phyloP scores from a whole-genome alignment of 495 filamentous ascomycete genomes.

The Achaetomiella virescens region DNA sequence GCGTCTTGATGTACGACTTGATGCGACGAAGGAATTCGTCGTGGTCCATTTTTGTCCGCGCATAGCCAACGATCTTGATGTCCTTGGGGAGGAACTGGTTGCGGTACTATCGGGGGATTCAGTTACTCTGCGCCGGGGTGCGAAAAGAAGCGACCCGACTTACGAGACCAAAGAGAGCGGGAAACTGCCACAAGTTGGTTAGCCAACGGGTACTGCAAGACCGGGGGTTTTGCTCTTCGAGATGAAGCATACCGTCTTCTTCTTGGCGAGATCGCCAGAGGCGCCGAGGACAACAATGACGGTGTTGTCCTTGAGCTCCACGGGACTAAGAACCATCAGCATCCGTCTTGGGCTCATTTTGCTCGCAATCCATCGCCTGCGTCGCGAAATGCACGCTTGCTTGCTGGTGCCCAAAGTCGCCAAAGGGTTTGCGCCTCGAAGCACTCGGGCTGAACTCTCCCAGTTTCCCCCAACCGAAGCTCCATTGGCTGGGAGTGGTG shows the following conservation, averaged over 20 bases:
- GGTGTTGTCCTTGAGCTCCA: conserved; percentile 98
- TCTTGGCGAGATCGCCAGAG: conserved; percentile 96
- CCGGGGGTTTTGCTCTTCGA: conserved; percentile 2
- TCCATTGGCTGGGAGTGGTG: conserved; percentile 16
- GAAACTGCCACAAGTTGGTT: conserved; percentile 65
- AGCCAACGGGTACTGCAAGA: conserved; percentile 24
- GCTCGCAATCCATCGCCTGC: background rate
- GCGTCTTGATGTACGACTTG: conserved; percentile 97
- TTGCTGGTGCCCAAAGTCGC: background rate
- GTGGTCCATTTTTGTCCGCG: conserved; percentile 98
- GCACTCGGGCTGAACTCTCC: conserved; percentile 7
- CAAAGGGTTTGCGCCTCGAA: background rate
- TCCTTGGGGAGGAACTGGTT: conserved; percentile 98
- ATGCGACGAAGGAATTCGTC: conserved; percentile 89
- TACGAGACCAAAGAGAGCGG: conserved; percentile 97
- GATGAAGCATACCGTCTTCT: conserved; percentile 79
- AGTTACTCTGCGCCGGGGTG: conserved; percentile 12
- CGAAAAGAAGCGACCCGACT: conserved; percentile 35
- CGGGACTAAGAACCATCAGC: conserved; percentile 28
- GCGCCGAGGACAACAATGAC: conserved; percentile 95
- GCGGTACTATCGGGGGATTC: conserved; percentile 61
- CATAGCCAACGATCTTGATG: conserved; percentile 97
- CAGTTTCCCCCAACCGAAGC: conserved; percentile 13
- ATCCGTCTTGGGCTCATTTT: background rate
- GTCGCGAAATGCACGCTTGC: background rate